Base-by-base conservation (phyloP, 139 green algal species). In the Gonium pectorale region DNA sequence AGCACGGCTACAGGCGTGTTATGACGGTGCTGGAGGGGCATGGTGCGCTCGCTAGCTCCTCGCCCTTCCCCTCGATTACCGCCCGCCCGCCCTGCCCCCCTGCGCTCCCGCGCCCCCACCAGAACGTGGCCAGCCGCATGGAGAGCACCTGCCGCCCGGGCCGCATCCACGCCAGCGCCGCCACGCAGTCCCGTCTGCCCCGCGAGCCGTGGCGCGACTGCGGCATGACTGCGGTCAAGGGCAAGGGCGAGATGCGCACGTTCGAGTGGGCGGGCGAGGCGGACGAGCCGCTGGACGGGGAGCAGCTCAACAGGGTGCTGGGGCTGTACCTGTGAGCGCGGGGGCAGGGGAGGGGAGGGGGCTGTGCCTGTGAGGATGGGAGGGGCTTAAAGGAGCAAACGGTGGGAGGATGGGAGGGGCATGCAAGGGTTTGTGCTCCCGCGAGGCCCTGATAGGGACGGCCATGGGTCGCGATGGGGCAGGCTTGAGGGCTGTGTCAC, bases 51-150 rank as follows among this genome's bases (percentile, higher is more conserved):
- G n/a, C n/a, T n/a, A n/a, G n/a, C n/a, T n/a, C n/a, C n/a, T n/a
- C n/a, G 46, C 46, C 15, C 46, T 11, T 15, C 46, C 46, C n/a
- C n/a, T n/a, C n/a, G n/a, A n/a, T n/a, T n/a, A n/a, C n/a, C n/a
- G n/a, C n/a, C n/a, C n/a, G n/a, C 46, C 11, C 46, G 46, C 46
- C 46, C 15, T 54, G 46, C 62, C n/a, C 7, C n/a, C 62, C n/a
- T 19, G n/a, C n/a, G 27, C n/a, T n/a, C 22, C 6, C 56, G 6
- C 56, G 15, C 22, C 27, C 6, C 62, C n/a, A 40, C 2, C 66
- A 72, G 66, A 94, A 94, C 85, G 90, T 86, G 21, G 89, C 89
- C 15, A 85, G 63, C 35, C 69, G 92, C 44, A 94, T 94, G 91
- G 91, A 94, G 85, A 78, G 44, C 62, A 93, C 75, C 49, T 83